Base-by-base conservation (phyloP, 768 basidiomycete species). In the Pleurotus ostreatus region DNA sequence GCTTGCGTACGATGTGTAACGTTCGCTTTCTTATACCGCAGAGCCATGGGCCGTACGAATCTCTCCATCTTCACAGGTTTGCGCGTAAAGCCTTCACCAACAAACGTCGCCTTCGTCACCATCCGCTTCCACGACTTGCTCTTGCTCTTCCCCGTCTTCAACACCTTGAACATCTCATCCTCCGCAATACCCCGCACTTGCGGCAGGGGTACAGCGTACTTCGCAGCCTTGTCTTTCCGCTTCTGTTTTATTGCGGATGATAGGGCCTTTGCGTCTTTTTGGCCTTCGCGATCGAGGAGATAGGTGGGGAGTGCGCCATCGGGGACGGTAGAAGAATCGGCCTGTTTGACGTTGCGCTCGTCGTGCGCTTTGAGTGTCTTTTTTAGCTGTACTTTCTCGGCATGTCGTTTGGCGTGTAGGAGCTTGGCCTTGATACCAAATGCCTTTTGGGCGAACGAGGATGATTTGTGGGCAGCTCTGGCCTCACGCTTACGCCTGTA, bases 311-410 rank as follows among this genome's bases (percentile, higher is more conserved):
- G 78, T 46, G 97, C 97, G 57, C 88, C 93, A 56, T 98, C 94
- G 38, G 91, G 89, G 40, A 87, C 83, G 15, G 88, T 78, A 1
- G 86, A 86, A 1, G 86, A 79, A 69, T 96, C 94, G 45, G 92
- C 82, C 67, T 95, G 89, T 75, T 98, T 99, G 76, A 98, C 85
- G 67, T 98, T 94, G 59, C 97, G 89, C 72, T 98, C 96, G 74
- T 99, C 97, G 76, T 99, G 97, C 8, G 94, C 94, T 71, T 97
- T 98, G 72, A 99, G 88, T n/a, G 94, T 95, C 79, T 98, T 99
- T 75, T 94, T 96, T 76, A 99, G 89, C 66, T 94, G 93, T 45
- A 99, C 93, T 76, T 98, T 99, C 74, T 99, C 92, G 26, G 92
- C 85, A 75, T 98, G 93, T 58, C 96, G 89, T 71, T 89, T 95